Percentiles rank a stretch among this genome's conserved stretches.
Conservation (phyloP, 306 rosid genomes). For the Quercus mongolica region DNA sequence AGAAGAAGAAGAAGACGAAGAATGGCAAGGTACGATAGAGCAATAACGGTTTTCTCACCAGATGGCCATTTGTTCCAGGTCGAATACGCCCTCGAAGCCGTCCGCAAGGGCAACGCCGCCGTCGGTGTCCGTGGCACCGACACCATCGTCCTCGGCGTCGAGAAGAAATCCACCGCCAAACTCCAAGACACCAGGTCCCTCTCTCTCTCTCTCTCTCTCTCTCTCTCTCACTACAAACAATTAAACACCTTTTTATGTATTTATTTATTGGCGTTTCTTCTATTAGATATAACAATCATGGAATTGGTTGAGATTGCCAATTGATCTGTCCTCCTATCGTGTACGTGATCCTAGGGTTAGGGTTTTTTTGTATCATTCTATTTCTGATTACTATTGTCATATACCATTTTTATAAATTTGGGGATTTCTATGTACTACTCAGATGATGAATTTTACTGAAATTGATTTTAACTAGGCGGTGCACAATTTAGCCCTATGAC, state of each 20-base stretch:
- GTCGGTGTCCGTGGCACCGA: slow-evolving; percentile 99
- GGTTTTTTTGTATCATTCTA: too few relatives aligned
- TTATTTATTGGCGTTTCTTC: background rate
- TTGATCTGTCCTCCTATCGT: too few relatives aligned
- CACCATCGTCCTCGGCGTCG: slow-evolving; percentile 95
- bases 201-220: background rate
- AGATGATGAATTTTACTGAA: too few relatives aligned
- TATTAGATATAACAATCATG: too few relatives aligned
- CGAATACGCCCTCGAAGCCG: slow-evolving; percentile 97
- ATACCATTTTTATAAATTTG: too few relatives aligned
- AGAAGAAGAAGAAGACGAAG: background rate
- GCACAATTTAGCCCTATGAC: too few relatives aligned
- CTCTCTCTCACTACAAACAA: too few relatives aligned
- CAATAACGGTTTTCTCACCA: slow-evolving; percentile 94
- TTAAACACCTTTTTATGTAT: too few relatives aligned
- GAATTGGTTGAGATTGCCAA: background rate
- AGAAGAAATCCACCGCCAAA: slow-evolving; percentile 91
- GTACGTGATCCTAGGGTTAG: too few relatives aligned
- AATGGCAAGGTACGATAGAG: slow-evolving; percentile 98
- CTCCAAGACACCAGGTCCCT: slow-evolving; percentile 90
- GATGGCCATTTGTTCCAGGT: slow-evolving; percentile 98
- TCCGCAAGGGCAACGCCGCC: slow-evolving; percentile 99
- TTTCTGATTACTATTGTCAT: too few relatives aligned
- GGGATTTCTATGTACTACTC: too few relatives aligned
- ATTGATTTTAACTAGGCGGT: too few relatives aligned